Conservation (phyloP, 2,329 filamentous ascomycete species). For the Trichoderma sp. region DNA sequence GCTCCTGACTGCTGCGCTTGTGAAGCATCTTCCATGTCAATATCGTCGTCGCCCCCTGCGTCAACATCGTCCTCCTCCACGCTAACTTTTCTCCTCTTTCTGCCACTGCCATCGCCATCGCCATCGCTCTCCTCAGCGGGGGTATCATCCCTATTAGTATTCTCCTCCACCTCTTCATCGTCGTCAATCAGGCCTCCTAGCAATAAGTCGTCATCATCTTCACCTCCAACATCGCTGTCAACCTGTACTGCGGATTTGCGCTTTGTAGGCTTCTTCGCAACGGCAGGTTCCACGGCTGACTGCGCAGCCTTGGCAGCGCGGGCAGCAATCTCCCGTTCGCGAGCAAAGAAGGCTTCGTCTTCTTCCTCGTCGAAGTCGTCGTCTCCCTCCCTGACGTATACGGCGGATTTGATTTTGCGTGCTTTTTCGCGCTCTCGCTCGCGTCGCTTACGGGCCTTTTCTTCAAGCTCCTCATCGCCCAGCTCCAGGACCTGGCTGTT, state of each 20-base stretch:
- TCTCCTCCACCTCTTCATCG: conserved; percentile 30
- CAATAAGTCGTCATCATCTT: conserved; percentile 31
- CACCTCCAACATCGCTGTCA: conserved; percentile 35
- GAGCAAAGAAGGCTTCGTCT: conserved; percentile 70
- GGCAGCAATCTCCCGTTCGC: conserved; percentile 63
- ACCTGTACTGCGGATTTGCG: conserved; percentile 34
- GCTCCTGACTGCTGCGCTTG: conserved; percentile 15
- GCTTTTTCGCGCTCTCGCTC: conserved; percentile 75
- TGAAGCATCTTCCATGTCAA: conserved; percentile 33
- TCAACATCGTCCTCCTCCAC: conserved; percentile 22
- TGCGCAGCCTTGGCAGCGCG: conserved; percentile 46
- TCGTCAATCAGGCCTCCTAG: conserved; percentile 26
- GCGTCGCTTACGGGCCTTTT: conserved; percentile 61
- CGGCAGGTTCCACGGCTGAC: conserved; percentile 26
- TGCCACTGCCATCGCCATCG: conserved; percentile 29
- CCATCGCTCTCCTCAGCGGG: conserved; percentile 36
- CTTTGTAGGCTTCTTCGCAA: conserved; percentile 32
- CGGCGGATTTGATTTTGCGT: conserved; percentile 77
- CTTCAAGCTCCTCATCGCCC: conserved; percentile 65
- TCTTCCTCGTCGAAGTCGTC: conserved; percentile 84
- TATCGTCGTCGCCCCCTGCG: conserved; percentile 35
- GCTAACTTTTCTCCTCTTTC: conserved; percentile 36
- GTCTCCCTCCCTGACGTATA: conserved; percentile 81
- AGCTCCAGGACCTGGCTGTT: conserved; percentile 46
- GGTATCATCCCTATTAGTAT: conserved; percentile 24